Percentiles rank a stretch among this genome's conserved stretches.
Conservation (phyloP, 1,139 yeast species). For the Hyphopichia fennica region DNA sequence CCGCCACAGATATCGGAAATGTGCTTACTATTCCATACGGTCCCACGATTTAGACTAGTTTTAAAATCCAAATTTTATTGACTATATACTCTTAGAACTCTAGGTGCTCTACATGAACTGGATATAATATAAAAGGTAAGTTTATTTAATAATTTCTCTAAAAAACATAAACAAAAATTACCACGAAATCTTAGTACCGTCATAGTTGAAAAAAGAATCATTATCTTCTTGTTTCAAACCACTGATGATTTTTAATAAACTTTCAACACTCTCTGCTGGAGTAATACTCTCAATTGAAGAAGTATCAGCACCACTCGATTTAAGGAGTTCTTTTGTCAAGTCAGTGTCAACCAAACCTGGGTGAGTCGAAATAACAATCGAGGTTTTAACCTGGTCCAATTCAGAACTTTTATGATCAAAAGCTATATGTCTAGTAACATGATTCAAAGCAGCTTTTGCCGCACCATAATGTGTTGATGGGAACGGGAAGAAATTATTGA, state of each 20-base stretch:
- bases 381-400: conserved; percentile 12
- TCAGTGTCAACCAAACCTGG: conserved; percentile 33
- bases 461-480: conserved; percentile 20
- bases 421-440: conserved; percentile 16
- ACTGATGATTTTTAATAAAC: conserved; percentile 5
- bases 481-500: neutral
- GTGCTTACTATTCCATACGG: too few relatives aligned
- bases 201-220: conserved; percentile 10
- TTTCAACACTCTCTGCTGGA: conserved; percentile 8
- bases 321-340: conserved; percentile 2
- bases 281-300: conserved; percentile 20
- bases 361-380: conserved; percentile 21
- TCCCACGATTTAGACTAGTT: too few relatives aligned
- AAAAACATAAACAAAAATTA: conserved; percentile 1
- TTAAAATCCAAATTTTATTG: too few relatives aligned
- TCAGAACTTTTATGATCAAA: conserved; percentile 10
- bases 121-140: too few relatives aligned
- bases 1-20: too few relatives aligned
- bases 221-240: conserved; percentile 3
- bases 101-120: too few relatives aligned
- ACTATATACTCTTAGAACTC: too few relatives aligned
- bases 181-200: conserved; percentile 10
- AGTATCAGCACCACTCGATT: conserved; percentile 22
- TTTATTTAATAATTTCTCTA: conserved; percentile 7
- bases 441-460: conserved; percentile 35